phyloP scores from a whole-genome alignment of 163 green algal genomes.

The Scenedesmus sp. region DNA sequence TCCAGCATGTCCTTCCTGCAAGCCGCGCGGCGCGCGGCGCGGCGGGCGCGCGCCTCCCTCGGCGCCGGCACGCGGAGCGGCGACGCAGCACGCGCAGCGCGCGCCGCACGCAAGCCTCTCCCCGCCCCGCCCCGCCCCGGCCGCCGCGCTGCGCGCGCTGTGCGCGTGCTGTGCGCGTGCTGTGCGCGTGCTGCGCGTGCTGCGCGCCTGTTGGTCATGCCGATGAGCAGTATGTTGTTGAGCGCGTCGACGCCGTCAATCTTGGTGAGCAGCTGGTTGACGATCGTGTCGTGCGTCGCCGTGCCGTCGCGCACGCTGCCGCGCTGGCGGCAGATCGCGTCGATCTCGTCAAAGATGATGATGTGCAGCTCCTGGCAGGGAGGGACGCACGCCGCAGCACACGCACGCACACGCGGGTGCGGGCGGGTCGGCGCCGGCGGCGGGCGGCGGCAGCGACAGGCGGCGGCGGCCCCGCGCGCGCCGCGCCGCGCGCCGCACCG shows the following conservation, averaged over 20 bases:
- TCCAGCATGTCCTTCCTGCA: constrained; percentile 92
- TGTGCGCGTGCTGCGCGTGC: no score
- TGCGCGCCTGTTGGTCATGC: constrained; percentile 88
- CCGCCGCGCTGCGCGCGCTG: no score
- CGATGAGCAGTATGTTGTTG: constrained; percentile 99
- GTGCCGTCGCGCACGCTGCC: constrained; percentile 86
- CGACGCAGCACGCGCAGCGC: no score
- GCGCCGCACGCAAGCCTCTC: no score
- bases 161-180: no score
- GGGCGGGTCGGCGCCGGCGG: no score
- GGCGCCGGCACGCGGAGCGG: no score
- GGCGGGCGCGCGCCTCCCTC: no score
- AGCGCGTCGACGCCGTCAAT: constrained; percentile 98
- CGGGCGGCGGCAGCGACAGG: neutral
- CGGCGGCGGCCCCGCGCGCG: neutral
- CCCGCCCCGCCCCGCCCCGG: no score
- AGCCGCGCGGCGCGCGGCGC: no score
- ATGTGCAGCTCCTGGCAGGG: constrained; percentile 98
- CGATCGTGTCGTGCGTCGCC: constrained; percentile 97
- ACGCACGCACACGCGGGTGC: no score
- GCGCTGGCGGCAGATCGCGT: constrained; percentile 98
- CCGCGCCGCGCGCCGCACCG: constrained; percentile 6
- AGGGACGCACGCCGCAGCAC: no score
- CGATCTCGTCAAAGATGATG: constrained; percentile 99
- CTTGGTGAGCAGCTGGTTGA: constrained; percentile 99